Percentiles rank a stretch among this genome's conserved stretches.
Evolutionary conservation across 2,329 filamentous ascomycete genomes (phyloP).

Genomic region (Lasiodiplodia theobromae): DNA sequence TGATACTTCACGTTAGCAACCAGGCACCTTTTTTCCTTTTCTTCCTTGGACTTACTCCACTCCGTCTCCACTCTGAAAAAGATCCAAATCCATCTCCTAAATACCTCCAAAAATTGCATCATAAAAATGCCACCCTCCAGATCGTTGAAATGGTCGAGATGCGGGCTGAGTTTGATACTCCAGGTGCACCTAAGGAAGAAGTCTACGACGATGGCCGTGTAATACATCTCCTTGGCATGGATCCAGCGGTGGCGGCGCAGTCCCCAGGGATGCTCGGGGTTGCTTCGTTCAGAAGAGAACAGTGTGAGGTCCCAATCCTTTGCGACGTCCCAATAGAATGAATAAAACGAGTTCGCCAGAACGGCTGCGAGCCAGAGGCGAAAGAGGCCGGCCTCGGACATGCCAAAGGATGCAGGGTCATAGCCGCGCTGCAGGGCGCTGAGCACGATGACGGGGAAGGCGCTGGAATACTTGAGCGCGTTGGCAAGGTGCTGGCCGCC

Average conservation of each 20-base stretch:
- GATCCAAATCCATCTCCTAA: constrained; percentile 94
- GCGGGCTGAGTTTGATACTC: constrained; percentile 84
- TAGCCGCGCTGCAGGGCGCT: constrained; percentile 74
- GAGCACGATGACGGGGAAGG: constrained; percentile 89
- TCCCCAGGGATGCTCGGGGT: constrained; percentile 75
- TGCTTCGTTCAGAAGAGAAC: constrained; percentile 70
- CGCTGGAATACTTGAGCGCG: constrained; percentile 91
- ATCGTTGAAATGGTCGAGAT: constrained; percentile 83
- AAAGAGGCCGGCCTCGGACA: constrained; percentile 63
- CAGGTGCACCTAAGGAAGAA: constrained; percentile 86
- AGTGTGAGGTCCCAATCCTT: constrained; percentile 97
- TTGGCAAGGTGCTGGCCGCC: constrained; percentile 91
- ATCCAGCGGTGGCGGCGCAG: constrained; percentile 79
- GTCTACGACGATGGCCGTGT: constrained; percentile 79
- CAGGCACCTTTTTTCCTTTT: neutral
- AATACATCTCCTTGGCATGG: constrained; percentile 77
- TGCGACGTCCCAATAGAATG: constrained; percentile 98
- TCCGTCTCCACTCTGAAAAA: constrained; percentile 96
- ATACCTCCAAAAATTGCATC: constrained; percentile 85
- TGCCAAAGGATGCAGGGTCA: constrained; percentile 58
- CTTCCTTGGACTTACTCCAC: constrained; percentile 67
- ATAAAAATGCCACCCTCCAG: constrained; percentile 88
- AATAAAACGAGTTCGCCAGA: constrained; percentile 85
- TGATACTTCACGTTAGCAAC: constrained; percentile 39
- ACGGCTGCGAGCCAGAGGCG: constrained; percentile 71